Evolutionary conservation across 495 filamentous ascomycete genomes (phyloP).

Genomic region (Trichoderma virens): DNA sequence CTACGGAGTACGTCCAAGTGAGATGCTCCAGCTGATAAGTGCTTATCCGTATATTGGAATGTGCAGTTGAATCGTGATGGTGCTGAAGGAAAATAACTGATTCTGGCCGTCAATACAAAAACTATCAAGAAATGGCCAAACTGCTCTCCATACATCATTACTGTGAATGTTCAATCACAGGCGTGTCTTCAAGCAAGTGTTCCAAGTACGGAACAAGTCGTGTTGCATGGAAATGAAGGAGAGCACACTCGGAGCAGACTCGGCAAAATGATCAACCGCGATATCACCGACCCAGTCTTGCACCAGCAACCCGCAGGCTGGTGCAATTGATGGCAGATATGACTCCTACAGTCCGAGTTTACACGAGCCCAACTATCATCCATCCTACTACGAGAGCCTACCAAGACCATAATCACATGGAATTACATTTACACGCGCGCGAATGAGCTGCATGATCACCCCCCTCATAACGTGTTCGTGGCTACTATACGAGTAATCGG

Average conservation of each 20-base stretch:
- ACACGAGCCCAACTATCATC: not conserved
- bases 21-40: not conserved
- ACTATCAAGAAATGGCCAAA: too few species aligned
- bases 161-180: too few species aligned
- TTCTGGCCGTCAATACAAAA: too few species aligned
- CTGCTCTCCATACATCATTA: too few species aligned
- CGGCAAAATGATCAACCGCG: not conserved
- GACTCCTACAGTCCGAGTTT: not conserved
- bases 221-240: too few species aligned
- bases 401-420: not conserved
- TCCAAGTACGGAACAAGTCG: too few species aligned
- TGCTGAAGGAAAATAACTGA: too few species aligned
- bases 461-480: not conserved
- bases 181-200: too few species aligned
- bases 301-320: not conserved
- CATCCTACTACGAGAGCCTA: not conserved
- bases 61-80: too few species aligned
- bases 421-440: not conserved
- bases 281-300: not conserved
- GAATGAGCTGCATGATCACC: not conserved
- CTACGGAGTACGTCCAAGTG: not conserved
- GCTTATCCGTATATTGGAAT: too few species aligned
- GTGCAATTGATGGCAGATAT: not conserved
- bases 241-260: not conserved
- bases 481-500: not conserved